Base-by-base conservation (phyloP, 805 yeast species). In the Teunomyces funiuensis region DNA sequence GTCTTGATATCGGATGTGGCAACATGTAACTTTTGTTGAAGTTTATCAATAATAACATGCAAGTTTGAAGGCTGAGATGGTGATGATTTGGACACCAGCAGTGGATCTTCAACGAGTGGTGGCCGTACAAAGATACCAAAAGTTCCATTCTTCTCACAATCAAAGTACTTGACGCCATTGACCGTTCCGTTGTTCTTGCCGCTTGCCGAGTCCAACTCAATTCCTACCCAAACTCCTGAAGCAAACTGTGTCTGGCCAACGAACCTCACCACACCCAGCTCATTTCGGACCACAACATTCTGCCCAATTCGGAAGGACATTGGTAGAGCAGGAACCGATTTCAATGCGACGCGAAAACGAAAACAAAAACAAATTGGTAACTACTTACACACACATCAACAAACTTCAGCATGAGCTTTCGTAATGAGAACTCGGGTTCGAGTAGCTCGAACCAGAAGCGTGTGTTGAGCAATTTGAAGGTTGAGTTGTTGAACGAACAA, bases 401-500 rank as follows among this genome's bases (percentile, higher is more conserved):
- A 22, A 22, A 8, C 25, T 22, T 22, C 9, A 22, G 16, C 13
- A 31, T 31, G 34, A 31, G 34, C 19, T 31, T 18, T 20, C 34
- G 34, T n/a, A 31, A 31, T 11, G 34, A 31, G 14, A 31, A 31
- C 20, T 31, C 34, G 4, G 25, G 34, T 14, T 31, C 34, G 2
- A 19, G 34, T 22, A 20, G 36, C 9, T 10, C 37, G 37, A 40
- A 52, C 25, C 39, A 26, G 30, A 41, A 60, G 39, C 49, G 59
- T 29, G 55, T 54, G 16, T 45, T 58, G 30, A 65, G 67, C n/a
- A 80, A 69, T 52, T 63, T 78, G 56, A 80, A 77, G 52, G 71
- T 70, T 33, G 95, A 88, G 53, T 71, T 89, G 30, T 68, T 87
- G 45, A 88, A 86, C 42, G 96, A 89, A 54, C 96, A 89, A 59